Evolutionary conservation across 495 filamentous ascomycete species (phyloP), one percentile per base, ranked within the genome.

Genomic region (Penicillium manginii): DNA sequence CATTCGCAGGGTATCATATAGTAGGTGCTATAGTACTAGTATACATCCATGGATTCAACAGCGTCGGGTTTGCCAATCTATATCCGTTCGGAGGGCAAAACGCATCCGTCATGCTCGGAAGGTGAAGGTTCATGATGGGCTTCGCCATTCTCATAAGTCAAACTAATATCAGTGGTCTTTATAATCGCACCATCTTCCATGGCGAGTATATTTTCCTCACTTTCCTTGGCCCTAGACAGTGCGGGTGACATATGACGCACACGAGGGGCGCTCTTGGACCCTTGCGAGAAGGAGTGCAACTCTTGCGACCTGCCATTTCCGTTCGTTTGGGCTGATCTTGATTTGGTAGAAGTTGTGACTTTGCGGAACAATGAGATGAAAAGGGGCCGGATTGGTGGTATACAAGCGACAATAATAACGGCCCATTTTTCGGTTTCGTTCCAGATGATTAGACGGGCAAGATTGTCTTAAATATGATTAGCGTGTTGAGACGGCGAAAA

Each of bases 351-450:
- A 2, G 1, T 52, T 11, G 58, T 12, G 15, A 62, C 14, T 18
- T 48, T 48, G 14, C 46, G 60, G 47, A 58, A 62, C 9, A 62
- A 11, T 5, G 54, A 37, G 19, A 62, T 49, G 10, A 62, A 47
- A 1, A 62, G 47, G 3, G 60, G 60, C 5, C 55, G 45, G 29
- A 58, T 62, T n/a, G 60, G 60, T 23, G 60, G 55, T 17, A 62
- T 58, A 21, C 45, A 62, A 10, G 55, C 55, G n/a, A 62, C 60
- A 9, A 62, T 62, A 1, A 58, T 39, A 8, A 62, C 60, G n/a
- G 58, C 55, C 60, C 60, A 62, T 55, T 58, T 62, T 21, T 62
- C 60, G 15, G 60, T 58, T 55, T 62, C 55, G 23, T 62, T 58
- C 37, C 48, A 46, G n/a, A 52, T 49, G 15, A 58, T 42, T 4